Conservation (phyloP, 441 rosid genomes). For the Raphanus hybrid region DNA sequence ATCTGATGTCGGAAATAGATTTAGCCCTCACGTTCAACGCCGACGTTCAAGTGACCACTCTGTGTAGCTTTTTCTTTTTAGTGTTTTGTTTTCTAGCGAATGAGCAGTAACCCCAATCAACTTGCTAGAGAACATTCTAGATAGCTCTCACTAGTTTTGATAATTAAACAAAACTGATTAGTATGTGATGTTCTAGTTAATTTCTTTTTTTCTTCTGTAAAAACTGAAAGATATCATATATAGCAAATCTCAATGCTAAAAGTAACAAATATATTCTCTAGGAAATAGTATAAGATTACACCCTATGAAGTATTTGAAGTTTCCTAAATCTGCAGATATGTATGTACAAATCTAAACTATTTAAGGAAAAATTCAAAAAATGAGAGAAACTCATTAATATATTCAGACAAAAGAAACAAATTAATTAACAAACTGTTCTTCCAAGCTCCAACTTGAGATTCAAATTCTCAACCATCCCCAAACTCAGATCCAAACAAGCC, state of each 20-base stretch:
- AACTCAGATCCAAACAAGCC: constrained; percentile 62
- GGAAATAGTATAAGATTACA: neutral
- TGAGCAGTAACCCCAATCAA: neutral
- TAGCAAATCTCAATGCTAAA: neutral
- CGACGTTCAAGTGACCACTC: neutral
- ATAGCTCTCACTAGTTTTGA: neutral
- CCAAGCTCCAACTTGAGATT: constrained; percentile 58
- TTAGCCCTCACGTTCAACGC: neutral
- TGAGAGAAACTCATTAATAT: constrained; percentile 24
- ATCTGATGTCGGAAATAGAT: neutral
- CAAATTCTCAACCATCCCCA: constrained; percentile 60
- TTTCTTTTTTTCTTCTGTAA: too few relatives aligned
- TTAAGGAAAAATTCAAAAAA: neutral
- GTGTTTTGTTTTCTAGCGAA: neutral
- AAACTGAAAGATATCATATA: neutral
- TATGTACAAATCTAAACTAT: neutral
- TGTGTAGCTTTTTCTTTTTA: neutral
- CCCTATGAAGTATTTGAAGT: neutral
- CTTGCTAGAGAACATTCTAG: neutral
- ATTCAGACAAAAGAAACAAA: neutral
- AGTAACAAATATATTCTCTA: neutral
- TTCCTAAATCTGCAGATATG: neutral
- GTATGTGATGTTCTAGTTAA: neutral
- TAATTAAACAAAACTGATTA: neutral
- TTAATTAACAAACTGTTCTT: constrained; percentile 43